Evolutionary conservation across 371 early-diverging fungal genomes (phyloP), one percentile per base, ranked within the genome.

Genomic region (Mortierella sp.): DNA sequence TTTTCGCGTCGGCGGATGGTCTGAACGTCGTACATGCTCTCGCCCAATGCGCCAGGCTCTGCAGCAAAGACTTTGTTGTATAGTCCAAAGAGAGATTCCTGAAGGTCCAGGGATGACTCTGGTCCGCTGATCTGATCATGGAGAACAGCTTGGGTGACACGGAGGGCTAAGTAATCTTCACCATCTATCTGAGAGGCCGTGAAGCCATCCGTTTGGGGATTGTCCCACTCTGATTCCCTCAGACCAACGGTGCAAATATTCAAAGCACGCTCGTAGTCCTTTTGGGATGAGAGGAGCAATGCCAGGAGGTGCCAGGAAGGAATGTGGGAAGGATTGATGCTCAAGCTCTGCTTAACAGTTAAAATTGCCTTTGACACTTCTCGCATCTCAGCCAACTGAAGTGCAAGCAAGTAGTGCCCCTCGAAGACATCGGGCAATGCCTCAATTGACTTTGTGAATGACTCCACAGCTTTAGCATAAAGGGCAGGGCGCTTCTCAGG

Each of bases 271-370:
- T 76, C 77, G 70, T 84, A 85, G n/a, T 92, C 87, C 75, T 90
- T 84, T 63, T 90, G 84, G n/a, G 92, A 90, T 3, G 95, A 92
- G 20, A 94, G 84, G 22, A 96, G 78, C 52, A 97, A 86, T 0
- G 91, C 93, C 20, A 98, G 80, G 28, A 98, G 85, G 78, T 98
- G 95, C 96, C 96, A 98, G 1, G 95, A 92, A 6, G 93, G 88
- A 37, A 93, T 84, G 65, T 92, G 88, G 1, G 83, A 69, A 0
- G 94, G 78, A 45, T 95, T 89, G 26, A 90, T 61, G 51, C 85
- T 85, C 43, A 96, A 74, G 1, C 94, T 90, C 45, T 89, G 84
- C 59, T 90, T 93, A 14, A 93, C 84, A 0, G 87, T 75, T 18
- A 75, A 72, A 16, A 94, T 89, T 5, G 97, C 96, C 52, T 90